Evolutionary conservation across 768 basidiomycete species (phyloP).

Genomic region (Favolaschia claudopus): DNA sequence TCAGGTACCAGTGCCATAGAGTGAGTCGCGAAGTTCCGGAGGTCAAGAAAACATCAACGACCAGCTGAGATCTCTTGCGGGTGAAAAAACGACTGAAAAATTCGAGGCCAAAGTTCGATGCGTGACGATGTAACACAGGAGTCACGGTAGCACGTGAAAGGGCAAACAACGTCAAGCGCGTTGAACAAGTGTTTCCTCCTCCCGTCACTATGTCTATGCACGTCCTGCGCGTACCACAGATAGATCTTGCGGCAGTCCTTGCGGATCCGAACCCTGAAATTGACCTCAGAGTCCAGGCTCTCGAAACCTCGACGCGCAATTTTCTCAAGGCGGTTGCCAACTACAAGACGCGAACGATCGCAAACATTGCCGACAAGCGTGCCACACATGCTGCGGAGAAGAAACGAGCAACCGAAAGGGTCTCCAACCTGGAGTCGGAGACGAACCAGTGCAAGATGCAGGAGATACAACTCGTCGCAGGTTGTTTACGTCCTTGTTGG

Average conservation of each 20-base stretch:
- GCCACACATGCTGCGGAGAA: constrained; percentile 66
- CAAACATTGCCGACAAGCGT: constrained; percentile 73
- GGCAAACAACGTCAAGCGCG: too few relatives aligned
- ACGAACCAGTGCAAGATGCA: constrained; percentile 78
- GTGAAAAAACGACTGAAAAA: too few relatives aligned
- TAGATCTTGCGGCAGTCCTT: constrained; percentile 68
- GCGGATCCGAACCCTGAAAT: constrained; percentile 63
- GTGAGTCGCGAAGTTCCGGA: too few relatives aligned
- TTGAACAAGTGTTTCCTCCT: not conserved
- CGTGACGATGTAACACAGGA: too few relatives aligned
- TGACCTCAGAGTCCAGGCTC: constrained; percentile 67
- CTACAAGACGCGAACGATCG: constrained; percentile 76
- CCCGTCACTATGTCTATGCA: constrained; percentile 14
- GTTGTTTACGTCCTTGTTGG: constrained; percentile 48
- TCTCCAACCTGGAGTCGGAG: constrained; percentile 68
- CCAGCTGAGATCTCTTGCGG: too few relatives aligned
- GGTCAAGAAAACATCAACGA: too few relatives aligned
- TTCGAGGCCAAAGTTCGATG: too few relatives aligned
- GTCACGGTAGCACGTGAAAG: too few relatives aligned
- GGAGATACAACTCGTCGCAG: constrained; percentile 80
- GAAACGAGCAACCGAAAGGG: constrained; percentile 69
- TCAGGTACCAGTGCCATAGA: too few relatives aligned
- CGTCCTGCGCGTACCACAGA: constrained; percentile 54
- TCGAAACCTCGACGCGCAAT: constrained; percentile 71
- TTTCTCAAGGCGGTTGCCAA: constrained; percentile 76